Evolutionary conservation across 1,284 basidiomycete genomes (phyloP), one percentile per base, ranked within the genome.

Genomic region (Cerioporus squamosus): DNA sequence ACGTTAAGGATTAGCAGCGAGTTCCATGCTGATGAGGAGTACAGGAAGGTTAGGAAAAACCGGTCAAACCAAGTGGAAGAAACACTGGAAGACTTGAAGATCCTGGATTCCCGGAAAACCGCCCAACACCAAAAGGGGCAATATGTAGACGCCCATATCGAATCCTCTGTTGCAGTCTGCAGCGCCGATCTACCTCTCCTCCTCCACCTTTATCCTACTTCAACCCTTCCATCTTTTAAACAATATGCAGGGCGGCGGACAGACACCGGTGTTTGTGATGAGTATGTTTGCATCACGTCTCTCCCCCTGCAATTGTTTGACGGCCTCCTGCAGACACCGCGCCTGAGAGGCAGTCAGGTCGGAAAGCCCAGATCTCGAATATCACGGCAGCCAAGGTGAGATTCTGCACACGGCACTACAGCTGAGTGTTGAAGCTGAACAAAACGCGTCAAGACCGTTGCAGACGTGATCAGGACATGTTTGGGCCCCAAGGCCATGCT

Each of bases 381-480:
- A 98, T 98, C 77, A 95, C 92, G 2, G 95, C 97, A 17, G 96
- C 95, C 45, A 99, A 99, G 84, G 94, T 94, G 52, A 55, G 81
- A 66, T 40, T 44, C 57, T 14, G 29, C 29, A 9, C 29, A 9
- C 29, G 43, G 24, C 29, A 42, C 24, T 4, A 40, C 20, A 20
- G 15, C 14, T 53, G n/a, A 52, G 29, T 17, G 44, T 44, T 40
- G 50, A 44, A 44, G 22, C 24, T 59, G 64, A 50, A 47, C 14
- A 22, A 40, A 52, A 33, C 43, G 42, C 65, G 17, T 17, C 18
- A 48, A 96, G 93, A 98, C 95, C 17, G 97, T 99, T 2, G 94
- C 97, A 66, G 97, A 98, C 82, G 95, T 99, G n/a, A 98, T 99
- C 68, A 79, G 96, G 63, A 98, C 96, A 67, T 99, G 97, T 85